A percentile compares a stretch with the other conserved stretches of the same genome.
phyloP scores from a whole-genome alignment of 441 rosid genomes.

The Pelargonium citronellum region DNA sequence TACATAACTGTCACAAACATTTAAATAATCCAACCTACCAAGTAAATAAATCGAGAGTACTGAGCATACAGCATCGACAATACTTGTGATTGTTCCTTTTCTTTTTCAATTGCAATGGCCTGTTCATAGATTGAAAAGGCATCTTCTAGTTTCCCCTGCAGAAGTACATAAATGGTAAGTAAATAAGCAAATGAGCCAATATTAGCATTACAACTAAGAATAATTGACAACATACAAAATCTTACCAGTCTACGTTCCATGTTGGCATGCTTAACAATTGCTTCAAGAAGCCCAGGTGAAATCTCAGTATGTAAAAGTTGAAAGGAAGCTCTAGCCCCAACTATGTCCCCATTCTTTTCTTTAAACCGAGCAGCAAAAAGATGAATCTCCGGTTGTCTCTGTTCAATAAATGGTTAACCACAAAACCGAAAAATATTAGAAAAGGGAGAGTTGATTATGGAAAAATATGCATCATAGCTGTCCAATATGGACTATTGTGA shows the following conservation, averaged over 20 bases:
- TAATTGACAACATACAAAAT: not conserved
- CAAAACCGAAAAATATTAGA: not conserved
- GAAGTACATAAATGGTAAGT: constrained; percentile 14
- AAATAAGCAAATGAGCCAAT: no score
- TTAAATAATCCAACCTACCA: constrained; percentile 45
- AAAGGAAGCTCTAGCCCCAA: constrained; percentile 83
- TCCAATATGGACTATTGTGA: not conserved
- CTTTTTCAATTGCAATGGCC: constrained; percentile 90
- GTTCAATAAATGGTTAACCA: constrained; percentile 22
- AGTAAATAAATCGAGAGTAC: constrained; percentile 60
- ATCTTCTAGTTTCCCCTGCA: constrained; percentile 75
- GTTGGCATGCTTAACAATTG: constrained; percentile 87
- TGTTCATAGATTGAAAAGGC: constrained; percentile 77
- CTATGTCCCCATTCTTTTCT: constrained; percentile 76
- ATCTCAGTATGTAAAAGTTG: constrained; percentile 79
- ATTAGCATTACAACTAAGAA: no score
- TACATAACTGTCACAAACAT: no score
- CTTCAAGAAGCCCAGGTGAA: constrained; percentile 93
- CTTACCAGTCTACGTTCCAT: constrained; percentile 85
- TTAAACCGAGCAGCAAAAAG: constrained; percentile 83
- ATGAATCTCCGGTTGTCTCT: constrained; percentile 94
- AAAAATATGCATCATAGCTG: not conserved
- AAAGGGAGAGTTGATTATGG: not conserved
- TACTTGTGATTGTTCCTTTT: constrained; percentile 74
- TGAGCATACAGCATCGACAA: constrained; percentile 83